phyloP scores from a whole-genome alignment of 169 alveolate genomes.

The Eimeria brunetti region DNA sequence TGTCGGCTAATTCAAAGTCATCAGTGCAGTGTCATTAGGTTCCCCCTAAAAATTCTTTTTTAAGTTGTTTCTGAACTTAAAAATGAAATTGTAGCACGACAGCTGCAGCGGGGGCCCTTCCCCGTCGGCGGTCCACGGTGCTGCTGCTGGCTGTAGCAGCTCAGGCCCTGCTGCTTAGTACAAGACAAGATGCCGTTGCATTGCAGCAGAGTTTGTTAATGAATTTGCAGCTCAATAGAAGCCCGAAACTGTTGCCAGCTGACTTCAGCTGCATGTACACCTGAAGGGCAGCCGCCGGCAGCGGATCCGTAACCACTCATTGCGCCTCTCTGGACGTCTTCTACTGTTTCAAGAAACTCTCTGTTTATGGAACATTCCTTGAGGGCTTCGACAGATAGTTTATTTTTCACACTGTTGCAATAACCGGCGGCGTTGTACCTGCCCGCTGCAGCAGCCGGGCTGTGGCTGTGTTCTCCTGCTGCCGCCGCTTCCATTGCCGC shows the following conservation, averaged over 20 bases:
- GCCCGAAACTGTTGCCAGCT: background rate
- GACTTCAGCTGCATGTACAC: constrained; percentile 7
- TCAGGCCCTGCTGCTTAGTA: background rate
- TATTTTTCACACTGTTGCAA: background rate
- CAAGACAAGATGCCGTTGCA: background rate
- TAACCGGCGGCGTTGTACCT: background rate
- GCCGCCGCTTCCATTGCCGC: background rate
- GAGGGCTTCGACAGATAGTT: background rate
- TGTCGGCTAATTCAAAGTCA: background rate
- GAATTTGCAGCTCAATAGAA: background rate
- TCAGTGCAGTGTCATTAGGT: background rate
- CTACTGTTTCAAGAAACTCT: background rate
- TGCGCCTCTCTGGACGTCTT: constrained; percentile 1
- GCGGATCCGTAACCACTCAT: background rate
- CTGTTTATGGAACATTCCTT: background rate
- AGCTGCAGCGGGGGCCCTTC: background rate
- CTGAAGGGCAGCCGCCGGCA: constrained; percentile 12
- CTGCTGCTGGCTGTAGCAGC: background rate
- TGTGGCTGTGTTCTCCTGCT: background rate
- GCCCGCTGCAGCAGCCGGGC: constrained; percentile 26
- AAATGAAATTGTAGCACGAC: background rate
- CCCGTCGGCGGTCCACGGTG: background rate
- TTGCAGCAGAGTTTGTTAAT: background rate
- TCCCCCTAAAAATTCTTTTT: background rate
- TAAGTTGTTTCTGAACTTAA: background rate